Base-by-base conservation (phyloP, 768 basidiomycete genomes). In the Bullera alba region DNA sequence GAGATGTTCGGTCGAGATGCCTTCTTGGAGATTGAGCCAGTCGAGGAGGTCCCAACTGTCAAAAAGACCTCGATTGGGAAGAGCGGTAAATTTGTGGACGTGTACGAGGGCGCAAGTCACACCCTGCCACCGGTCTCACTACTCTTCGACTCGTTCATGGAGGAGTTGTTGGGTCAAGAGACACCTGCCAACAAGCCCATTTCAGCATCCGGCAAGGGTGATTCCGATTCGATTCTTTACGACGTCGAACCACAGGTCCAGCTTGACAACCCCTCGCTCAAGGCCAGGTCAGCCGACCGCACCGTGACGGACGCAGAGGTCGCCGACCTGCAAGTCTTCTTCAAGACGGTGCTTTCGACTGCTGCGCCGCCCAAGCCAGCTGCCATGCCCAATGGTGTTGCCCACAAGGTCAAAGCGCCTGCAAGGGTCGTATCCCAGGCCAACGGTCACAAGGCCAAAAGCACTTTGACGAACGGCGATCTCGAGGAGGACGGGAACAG, bases 1-100 rank as follows among this genome's bases (percentile, higher is more conserved):
- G 89, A 92, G 64, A 86, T 92, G 64, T 95, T 93, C 65, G 91
- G 91, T 32, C 76, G 80, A 51, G 80, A 86, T 37, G 84, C 85
- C 2, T 81, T 90, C 58, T 66, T 51, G 10, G 53, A 56, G 29
- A 15, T 37, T 21, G 39, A 27, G 16, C 52, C 2, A 4, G 38
- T 50, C 5, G 58, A 68, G 14, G 50, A 51, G 4, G 43, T 57
- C 30, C 50, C 62, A 21, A 50, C 55, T 67, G 53, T 71, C 70
- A 21, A 74, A 73, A 74, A 73, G 42, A 51, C 54, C 70, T 57
- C 74, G 71, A n/a, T n/a, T n/a, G n/a, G n/a, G n/a, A n/a, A n/a
- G n/a, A 65, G 78, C 71, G 55, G 77, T 77, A 45, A 74, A 75
- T 46, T 63, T 5, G 70, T 75, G 29, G 71, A 69, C 42, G 70